Base-by-base conservation (phyloP, 495 filamentous ascomycete species). In the Penicillium egyptiacum region DNA sequence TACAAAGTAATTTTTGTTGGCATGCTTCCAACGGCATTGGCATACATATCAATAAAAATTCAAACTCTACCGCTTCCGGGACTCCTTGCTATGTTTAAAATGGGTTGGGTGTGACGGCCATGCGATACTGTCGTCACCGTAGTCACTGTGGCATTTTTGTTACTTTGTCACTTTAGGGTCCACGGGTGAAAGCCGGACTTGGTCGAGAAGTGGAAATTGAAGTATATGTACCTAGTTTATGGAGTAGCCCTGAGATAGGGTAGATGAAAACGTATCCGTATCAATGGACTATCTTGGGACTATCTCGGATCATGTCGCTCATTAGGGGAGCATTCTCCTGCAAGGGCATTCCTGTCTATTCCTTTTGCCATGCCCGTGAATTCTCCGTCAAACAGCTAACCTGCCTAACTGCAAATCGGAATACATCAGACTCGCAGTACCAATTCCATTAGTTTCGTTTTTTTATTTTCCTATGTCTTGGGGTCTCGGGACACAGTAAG, bases 311-410 rank as follows among this genome's bases (percentile, higher is more conserved):
- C 37, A 58, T 58, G 41, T 63, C 40, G 41, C 58, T 64, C 37
- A 43, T 50, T 61, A 14, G 3, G 61, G 56, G 47, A 63, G 53
- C 40, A 62, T 68, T 50, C 43, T 55, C 50, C 60, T 66, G 63
- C 58, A 69, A 66, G 63, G 62, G 56, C 42, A 31, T 50, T 52
- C 37, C 48, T 35, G 48, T 56, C 52, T 62, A 49, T 58, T 48
- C 17, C 37, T 26, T 11, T 44, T 53, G 28, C 49, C 28, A 23
- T 31, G n/a, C 47, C 33, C 14, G 17, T 25, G 51, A 56, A 56
- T 50, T 59, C 52, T 35, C 53, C 44, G 43, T 46, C 7, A 31
- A 50, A 26, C 30, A 33, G 10, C 11, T 35, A 20, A 19, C 31
- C n/a, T 30, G 16, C 7, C 19, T 19, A 28, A 42, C 25, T 41